These are phyloP conservation scores for Mycena rebaudengoi DNA, from an alignment of 768 basidiomycete species.

Conservation along the genomic window DNA sequence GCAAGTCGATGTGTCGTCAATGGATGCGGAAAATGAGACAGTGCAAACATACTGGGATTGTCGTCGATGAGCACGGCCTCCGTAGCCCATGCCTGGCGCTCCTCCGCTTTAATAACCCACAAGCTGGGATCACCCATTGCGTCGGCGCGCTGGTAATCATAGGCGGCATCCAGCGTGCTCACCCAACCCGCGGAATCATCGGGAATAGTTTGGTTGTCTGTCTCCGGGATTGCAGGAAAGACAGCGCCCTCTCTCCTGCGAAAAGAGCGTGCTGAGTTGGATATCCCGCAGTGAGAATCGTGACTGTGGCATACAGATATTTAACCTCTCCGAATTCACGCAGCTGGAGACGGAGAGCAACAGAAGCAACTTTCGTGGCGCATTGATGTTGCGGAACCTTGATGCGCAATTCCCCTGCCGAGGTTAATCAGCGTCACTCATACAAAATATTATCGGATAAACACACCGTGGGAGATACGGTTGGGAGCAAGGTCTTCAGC, in stretches of 20 bases:
- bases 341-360: constrained; percentile 11
- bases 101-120: constrained; percentile 13
- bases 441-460: too few species aligned
- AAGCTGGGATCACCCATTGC: constrained; percentile 6
- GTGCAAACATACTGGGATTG: too few species aligned
- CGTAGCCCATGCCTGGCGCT: constrained; percentile 4
- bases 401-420: constrained; percentile 22
- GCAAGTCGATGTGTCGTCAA: too few species aligned
- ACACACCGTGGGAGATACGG: too few species aligned
- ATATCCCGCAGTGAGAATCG: too few species aligned
- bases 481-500: too few species aligned
- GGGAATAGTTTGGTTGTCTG: constrained; percentile 9
- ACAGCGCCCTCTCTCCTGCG: background rate
- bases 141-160: constrained; percentile 11
- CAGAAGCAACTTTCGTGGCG: background rate
- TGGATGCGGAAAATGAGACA: too few species aligned
- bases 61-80: background rate
- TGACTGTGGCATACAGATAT: too few species aligned
- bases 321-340: constrained; percentile 17
- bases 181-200: background rate
- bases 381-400: constrained; percentile 12
- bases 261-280: too few species aligned
- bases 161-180: background rate
- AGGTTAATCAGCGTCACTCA: too few species aligned
- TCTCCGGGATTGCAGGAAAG: constrained; percentile 1